A percentile compares a stretch with the other conserved stretches of the same genome.
phyloP scores from a whole-genome alignment of 148 eudicot genomes.

The Rheum nobile region DNA sequence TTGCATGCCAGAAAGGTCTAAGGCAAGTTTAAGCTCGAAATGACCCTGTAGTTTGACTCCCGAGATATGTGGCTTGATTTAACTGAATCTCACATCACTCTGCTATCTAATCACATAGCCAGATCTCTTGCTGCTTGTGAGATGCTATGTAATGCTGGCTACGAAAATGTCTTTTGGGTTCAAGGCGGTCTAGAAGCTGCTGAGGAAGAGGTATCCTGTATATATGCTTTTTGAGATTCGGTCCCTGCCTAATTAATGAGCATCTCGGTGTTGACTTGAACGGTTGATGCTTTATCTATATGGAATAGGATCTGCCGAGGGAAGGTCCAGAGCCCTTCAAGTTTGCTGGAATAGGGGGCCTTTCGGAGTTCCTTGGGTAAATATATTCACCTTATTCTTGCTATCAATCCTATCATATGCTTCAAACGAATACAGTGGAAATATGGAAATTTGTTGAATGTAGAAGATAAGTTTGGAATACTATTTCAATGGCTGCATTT shows the following conservation, averaged over 20 bases:
- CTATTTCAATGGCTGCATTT: background rate
- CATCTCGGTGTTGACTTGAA: background rate
- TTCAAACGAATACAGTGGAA: background rate
- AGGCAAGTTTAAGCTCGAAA: slow-evolving; percentile 27
- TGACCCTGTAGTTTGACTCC: background rate
- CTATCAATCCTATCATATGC: background rate
- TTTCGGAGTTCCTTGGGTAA: slow-evolving; percentile 93
- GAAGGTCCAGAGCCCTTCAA: slow-evolving; percentile 92
- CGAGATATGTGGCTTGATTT: background rate
- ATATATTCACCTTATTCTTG: slow-evolving; percentile 8
- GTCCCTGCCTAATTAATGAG: background rate
- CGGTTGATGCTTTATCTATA: background rate
- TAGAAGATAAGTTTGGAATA: background rate
- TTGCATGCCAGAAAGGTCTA: slow-evolving; percentile 95
- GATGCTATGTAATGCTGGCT: slow-evolving; percentile 70
- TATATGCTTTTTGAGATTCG: background rate
- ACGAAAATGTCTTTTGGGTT: slow-evolving; percentile 81
- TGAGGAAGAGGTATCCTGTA: slow-evolving; percentile 70
- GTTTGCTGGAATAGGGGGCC: slow-evolving; percentile 92
- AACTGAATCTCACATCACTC: background rate
- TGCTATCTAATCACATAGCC: slow-evolving; percentile 13
- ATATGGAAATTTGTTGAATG: background rate
- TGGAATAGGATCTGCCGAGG: slow-evolving; percentile 71
- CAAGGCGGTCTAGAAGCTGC: slow-evolving; percentile 97
- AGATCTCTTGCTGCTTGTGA: slow-evolving; percentile 99